These are phyloP conservation scores for Kluyveromyces sp. DNA, from an alignment of 1,139 yeast genomes.

Conservation along the genomic window DNA sequence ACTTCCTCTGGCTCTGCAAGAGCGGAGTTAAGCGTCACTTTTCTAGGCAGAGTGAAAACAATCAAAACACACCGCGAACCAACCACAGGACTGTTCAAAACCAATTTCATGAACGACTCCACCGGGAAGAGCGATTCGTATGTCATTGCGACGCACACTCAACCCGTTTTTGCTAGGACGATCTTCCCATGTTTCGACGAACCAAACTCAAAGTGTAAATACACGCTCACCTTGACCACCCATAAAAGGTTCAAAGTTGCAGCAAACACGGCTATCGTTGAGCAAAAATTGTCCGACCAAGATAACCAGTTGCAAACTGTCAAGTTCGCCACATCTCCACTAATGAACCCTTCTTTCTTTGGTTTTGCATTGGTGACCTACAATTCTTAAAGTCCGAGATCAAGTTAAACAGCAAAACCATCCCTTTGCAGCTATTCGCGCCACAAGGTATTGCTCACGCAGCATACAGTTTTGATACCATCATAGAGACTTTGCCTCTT, in stretches of 20 bases:
- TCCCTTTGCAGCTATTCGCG: slow-evolving; percentile 48
- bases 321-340: slow-evolving; percentile 45
- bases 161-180: slow-evolving; percentile 54
- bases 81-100: slow-evolving; percentile 62
- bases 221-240: slow-evolving; percentile 42
- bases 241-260: slow-evolving; percentile 40
- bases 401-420: slow-evolving; percentile 17
- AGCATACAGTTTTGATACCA: slow-evolving; percentile 38
- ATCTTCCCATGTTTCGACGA: slow-evolving; percentile 67
- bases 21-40: slow-evolving; percentile 23
- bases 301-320: slow-evolving; percentile 25
- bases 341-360: slow-evolving; percentile 54
- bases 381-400: slow-evolving; percentile 39
- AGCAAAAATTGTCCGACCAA: background rate
- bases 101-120: slow-evolving; percentile 47
- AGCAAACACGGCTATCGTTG: slow-evolving; percentile 35
- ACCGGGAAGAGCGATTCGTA: slow-evolving; percentile 42
- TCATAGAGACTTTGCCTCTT: slow-evolving; percentile 41
- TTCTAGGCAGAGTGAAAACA: slow-evolving; percentile 50
- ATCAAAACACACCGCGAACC: slow-evolving; percentile 48
- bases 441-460: slow-evolving; percentile 43
- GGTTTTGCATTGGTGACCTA: slow-evolving; percentile 59
- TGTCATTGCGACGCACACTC: slow-evolving; percentile 61
- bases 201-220: slow-evolving; percentile 43
- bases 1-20: background rate